phyloP scores from a whole-genome alignment of 495 filamentous ascomycete species.

The Xylaria castorea region DNA sequence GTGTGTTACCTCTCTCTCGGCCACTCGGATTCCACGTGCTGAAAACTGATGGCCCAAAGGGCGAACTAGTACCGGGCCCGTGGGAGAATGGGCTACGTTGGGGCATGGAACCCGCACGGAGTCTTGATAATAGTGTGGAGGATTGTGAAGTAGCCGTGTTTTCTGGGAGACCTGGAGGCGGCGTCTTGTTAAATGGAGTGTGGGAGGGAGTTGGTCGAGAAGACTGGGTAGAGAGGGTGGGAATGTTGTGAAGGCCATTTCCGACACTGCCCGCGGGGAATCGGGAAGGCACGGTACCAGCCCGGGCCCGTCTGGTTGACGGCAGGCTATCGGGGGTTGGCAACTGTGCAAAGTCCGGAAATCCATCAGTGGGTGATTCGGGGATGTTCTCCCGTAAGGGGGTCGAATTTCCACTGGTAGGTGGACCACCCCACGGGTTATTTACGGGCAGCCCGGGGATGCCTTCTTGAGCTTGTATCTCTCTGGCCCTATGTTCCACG shows the following conservation, averaged over 20 bases:
- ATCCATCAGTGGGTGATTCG: slow-evolving; percentile 95
- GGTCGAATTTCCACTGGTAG: slow-evolving; percentile 93
- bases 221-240: slow-evolving; percentile 76
- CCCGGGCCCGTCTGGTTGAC: slow-evolving; percentile 73
- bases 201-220: slow-evolving; percentile 89
- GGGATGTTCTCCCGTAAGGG: slow-evolving; percentile 96
- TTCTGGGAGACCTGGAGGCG: slow-evolving; percentile 75
- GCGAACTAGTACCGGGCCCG: slow-evolving; percentile 57
- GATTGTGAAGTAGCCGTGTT: slow-evolving; percentile 62
- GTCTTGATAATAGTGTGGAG: slow-evolving; percentile 79
- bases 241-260: slow-evolving; percentile 64
- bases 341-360: slow-evolving; percentile 82
- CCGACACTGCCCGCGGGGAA: slow-evolving; percentile 75
- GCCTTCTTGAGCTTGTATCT: slow-evolving; percentile 97
- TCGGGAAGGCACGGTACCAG: slow-evolving; percentile 94
- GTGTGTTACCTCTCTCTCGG: slow-evolving; percentile 80
- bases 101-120: slow-evolving; percentile 95
- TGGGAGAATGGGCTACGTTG: slow-evolving; percentile 77
- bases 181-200: slow-evolving; percentile 81
- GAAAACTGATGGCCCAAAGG: slow-evolving; percentile 90
- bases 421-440: slow-evolving; percentile 90
- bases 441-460: slow-evolving; percentile 65
- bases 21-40: slow-evolving; percentile 78
- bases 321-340: slow-evolving; percentile 64
- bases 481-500: slow-evolving; percentile 71